A percentile compares a stretch with the other conserved stretches of the same genome.
phyloP scores from a whole-genome alignment of 306 rosid genomes.

The Quercus gilva region DNA sequence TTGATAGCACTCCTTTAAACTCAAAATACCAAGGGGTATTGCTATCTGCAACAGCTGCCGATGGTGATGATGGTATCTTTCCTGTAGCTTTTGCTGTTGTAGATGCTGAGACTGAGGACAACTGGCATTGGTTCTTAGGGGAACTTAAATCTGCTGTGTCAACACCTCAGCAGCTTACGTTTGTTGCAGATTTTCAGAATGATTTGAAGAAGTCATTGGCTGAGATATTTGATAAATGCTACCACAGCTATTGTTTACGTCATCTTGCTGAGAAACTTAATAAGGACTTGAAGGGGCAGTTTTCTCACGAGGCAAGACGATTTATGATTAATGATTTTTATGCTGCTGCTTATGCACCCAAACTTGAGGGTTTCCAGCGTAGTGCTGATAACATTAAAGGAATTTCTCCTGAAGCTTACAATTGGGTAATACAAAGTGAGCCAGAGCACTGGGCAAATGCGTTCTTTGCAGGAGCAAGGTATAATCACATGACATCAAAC shows the following conservation, averaged over 20 bases:
- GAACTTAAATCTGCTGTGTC: constrained; percentile 66
- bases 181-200: constrained; percentile 77
- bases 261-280: constrained; percentile 87
- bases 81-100: constrained; percentile 92
- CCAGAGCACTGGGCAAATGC: constrained; percentile 95
- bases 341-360: constrained; percentile 82
- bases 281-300: constrained; percentile 91
- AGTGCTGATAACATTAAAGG: constrained; percentile 74
- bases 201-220: constrained; percentile 64
- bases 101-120: constrained; percentile 81
- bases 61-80: constrained; percentile 82
- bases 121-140: constrained; percentile 87
- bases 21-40: constrained; percentile 88
- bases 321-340: constrained; percentile 87
- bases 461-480: constrained; percentile 75
- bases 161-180: constrained; percentile 62
- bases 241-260: constrained; percentile 80
- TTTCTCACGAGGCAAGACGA: constrained; percentile 96
- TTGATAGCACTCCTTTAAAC: constrained; percentile 74
- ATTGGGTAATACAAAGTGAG: constrained; percentile 82
- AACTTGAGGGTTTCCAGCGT: constrained; percentile 59
- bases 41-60: constrained; percentile 77
- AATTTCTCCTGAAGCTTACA: constrained; percentile 86
- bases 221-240: constrained; percentile 70
- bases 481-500: constrained; percentile 69